A percentile compares a stretch with the other conserved stretches of the same genome.
Evolutionary conservation across 2,329 filamentous ascomycete genomes (phyloP).

Genomic region (Aspergillus arachidicola): DNA sequence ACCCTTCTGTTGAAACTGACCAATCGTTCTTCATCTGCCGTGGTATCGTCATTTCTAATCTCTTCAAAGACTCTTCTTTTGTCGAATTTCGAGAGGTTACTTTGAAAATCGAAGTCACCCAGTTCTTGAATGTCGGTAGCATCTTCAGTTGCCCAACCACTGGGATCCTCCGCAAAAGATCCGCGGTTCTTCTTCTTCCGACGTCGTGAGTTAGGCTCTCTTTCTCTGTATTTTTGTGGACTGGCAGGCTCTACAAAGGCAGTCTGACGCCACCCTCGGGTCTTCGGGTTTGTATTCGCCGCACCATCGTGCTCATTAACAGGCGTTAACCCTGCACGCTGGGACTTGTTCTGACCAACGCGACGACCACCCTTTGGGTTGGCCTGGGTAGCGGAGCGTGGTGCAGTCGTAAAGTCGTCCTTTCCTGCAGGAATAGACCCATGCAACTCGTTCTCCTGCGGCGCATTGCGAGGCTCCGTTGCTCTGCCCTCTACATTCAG

Average conservation of each 20-base stretch:
- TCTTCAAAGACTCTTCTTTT: conserved; percentile 90
- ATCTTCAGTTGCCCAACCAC: conserved; percentile 94
- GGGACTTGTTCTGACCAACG: conserved; percentile 48
- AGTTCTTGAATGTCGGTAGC: conserved; percentile 92
- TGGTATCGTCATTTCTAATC: conserved; percentile 82
- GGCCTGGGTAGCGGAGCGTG: conserved; percentile 29
- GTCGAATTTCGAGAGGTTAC: conserved; percentile 89
- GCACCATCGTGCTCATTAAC: conserved; percentile 37
- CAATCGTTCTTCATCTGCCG: conserved; percentile 87
- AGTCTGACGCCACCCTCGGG: conserved; percentile 69
- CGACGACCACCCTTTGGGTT: conserved; percentile 48
- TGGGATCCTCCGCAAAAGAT: conserved; percentile 60
- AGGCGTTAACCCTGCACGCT: conserved; percentile 45
- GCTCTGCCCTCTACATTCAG: conserved; percentile 31
- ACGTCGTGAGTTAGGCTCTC: conserved; percentile 41
- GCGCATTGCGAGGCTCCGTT: conserved; percentile 13
- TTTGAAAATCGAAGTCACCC: conserved; percentile 92
- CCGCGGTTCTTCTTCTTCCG: conserved; percentile 50
- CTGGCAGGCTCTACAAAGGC: conserved; percentile 62
- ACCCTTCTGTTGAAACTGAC: conserved; percentile 79
- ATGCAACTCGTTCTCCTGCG: conserved; percentile 22
- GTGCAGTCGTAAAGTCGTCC: conserved; percentile 21
- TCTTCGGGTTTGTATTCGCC: conserved; percentile 46
- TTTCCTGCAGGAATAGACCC: conserved; percentile 20
- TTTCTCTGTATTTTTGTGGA: conserved; percentile 42